These are phyloP conservation scores for Stellera chamaejasme DNA, from an alignment of 345 rosid genomes.

Conservation along the genomic window DNA sequence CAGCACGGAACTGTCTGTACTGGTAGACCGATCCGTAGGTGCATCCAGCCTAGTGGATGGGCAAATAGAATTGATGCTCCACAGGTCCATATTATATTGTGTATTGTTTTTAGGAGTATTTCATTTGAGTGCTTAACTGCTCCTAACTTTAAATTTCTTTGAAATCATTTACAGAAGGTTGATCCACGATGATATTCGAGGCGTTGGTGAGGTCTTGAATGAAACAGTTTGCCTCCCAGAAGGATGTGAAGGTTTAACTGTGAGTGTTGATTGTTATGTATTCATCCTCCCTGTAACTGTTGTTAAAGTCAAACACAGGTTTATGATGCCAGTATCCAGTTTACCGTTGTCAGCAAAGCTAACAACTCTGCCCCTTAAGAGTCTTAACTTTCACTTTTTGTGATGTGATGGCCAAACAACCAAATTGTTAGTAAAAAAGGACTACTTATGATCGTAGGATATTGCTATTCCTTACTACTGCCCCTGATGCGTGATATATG, in stretches of 20 bases:
- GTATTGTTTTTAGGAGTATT: neutral
- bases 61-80: slow-evolving; percentile 89
- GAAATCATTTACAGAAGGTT: slow-evolving; percentile 47
- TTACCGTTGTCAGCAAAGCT: too few species aligned
- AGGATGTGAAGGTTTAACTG: slow-evolving; percentile 86
- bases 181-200: slow-evolving; percentile 75
- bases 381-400: too few species aligned
- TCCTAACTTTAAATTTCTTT: slow-evolving; percentile 1
- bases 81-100: slow-evolving; percentile 42
- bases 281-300: slow-evolving; percentile 6
- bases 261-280: slow-evolving; percentile 26
- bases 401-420: too few species aligned
- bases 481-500: too few species aligned
- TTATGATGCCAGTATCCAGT: too few species aligned
- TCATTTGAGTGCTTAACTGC: slow-evolving; percentile 2
- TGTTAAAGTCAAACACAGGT: neutral
- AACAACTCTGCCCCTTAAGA: too few species aligned
- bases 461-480: too few species aligned
- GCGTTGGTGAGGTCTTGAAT: slow-evolving; percentile 85
- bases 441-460: too few species aligned
- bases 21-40: slow-evolving; percentile 88
- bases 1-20: slow-evolving; percentile 60
- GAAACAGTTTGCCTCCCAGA: slow-evolving; percentile 70
- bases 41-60: slow-evolving; percentile 85
- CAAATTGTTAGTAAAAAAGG: too few species aligned